Conservation (phyloP, 2,329 filamentous ascomycete genomes). For the Sarocladiaceae sp. region DNA sequence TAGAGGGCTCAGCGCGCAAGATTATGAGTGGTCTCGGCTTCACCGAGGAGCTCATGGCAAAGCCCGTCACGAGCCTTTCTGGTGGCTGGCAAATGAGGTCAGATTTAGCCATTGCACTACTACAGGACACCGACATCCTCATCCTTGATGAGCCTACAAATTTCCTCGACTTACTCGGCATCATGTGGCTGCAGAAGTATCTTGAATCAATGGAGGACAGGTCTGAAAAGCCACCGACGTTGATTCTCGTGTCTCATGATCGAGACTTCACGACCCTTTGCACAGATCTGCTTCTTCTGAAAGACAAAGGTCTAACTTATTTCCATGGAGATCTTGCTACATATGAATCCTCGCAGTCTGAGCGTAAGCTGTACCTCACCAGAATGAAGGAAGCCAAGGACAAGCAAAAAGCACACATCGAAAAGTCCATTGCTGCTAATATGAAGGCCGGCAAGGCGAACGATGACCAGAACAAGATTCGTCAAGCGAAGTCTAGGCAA, state of each 20-base stretch:
- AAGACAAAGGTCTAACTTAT: slow-evolving; percentile 65
- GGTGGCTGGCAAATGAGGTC: slow-evolving; percentile 75
- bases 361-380: slow-evolving; percentile 62
- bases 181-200: slow-evolving; percentile 79
- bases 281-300: slow-evolving; percentile 72
- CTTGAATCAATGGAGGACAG: slow-evolving; percentile 56
- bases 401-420: slow-evolving; percentile 74
- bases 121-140: slow-evolving; percentile 71
- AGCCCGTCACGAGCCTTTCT: slow-evolving; percentile 61
- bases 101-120: slow-evolving; percentile 59
- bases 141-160: slow-evolving; percentile 87
- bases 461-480: slow-evolving; percentile 79
- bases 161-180: slow-evolving; percentile 76
- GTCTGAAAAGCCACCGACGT: slow-evolving; percentile 52
- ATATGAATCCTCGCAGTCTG: slow-evolving; percentile 65
- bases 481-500: slow-evolving; percentile 79
- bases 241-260: slow-evolving; percentile 81
- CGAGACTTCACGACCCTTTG: slow-evolving; percentile 74
- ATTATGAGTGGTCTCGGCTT: slow-evolving; percentile 71
- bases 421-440: slow-evolving; percentile 71
- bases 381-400: slow-evolving; percentile 82
- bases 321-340: slow-evolving; percentile 72
- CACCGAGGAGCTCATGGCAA: slow-evolving; percentile 54
- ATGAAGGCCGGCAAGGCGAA: slow-evolving; percentile 71
- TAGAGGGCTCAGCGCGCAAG: slow-evolving; percentile 61